Evolutionary conservation across 345 rosid genomes (phyloP).

Genomic region (Bruguiera gymnorhiza): DNA sequence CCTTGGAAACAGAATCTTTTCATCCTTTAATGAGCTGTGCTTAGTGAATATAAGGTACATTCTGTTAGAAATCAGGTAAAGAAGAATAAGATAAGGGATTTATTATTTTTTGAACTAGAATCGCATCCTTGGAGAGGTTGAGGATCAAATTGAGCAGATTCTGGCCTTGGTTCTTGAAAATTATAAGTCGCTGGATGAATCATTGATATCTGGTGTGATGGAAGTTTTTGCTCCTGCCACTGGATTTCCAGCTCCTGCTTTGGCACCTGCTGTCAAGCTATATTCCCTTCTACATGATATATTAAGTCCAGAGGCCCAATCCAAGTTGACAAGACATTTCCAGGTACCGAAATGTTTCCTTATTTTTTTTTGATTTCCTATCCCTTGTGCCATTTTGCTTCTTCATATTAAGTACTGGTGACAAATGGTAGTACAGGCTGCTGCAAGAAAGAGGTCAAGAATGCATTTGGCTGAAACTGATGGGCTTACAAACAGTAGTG

Average conservation of each 20-base stretch:
- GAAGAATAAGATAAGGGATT: neutral
- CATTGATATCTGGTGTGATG: conserved; percentile 19
- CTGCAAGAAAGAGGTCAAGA: conserved; percentile 29
- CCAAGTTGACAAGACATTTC: conserved; percentile 25
- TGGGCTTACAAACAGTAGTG: conserved; percentile 19
- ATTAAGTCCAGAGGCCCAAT: conserved; percentile 19
- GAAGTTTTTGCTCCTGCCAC: conserved; percentile 23
- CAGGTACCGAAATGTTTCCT: conserved; percentile 15
- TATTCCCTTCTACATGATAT: conserved; percentile 23
- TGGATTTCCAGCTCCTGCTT: conserved; percentile 26
- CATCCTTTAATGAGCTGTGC: neutral
- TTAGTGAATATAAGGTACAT: neutral
- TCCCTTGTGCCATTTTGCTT: neutral
- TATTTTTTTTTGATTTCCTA: neutral
- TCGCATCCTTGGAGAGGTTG: conserved; percentile 30
- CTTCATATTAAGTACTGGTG: conserved; percentile 1
- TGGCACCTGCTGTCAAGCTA: conserved; percentile 28
- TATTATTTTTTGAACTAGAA: conserved; percentile 13
- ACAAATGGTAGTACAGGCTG: conserved; percentile 15
- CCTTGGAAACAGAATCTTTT: neutral
- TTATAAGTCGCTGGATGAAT: conserved; percentile 29
- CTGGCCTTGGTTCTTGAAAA: conserved; percentile 25
- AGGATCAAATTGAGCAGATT: conserved; percentile 25
- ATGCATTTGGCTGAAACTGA: conserved; percentile 23
- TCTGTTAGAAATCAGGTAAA: neutral